phyloP scores from a whole-genome alignment of 2,329 filamentous ascomycete genomes.

The Cercospora sp. region DNA sequence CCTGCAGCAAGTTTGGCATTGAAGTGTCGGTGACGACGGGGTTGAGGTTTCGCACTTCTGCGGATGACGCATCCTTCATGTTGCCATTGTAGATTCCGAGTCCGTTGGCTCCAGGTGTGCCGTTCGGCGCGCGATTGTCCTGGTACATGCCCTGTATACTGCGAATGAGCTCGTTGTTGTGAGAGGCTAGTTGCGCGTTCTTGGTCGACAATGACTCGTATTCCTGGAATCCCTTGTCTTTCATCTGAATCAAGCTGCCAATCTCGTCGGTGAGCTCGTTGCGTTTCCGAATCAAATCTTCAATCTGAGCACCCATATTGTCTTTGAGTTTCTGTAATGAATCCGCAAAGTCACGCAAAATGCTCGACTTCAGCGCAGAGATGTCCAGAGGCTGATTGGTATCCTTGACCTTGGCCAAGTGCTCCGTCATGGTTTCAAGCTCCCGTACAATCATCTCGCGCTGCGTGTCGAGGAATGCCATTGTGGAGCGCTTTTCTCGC shows the following conservation, averaged over 20 bases:
- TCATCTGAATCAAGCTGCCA: slow-evolving; percentile 75
- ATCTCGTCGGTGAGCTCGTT: slow-evolving; percentile 84
- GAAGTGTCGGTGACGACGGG: slow-evolving; percentile 39
- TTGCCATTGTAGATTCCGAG: slow-evolving; percentile 59
- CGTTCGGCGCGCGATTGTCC: slow-evolving; percentile 56
- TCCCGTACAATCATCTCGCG: slow-evolving; percentile 94
- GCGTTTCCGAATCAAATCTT: slow-evolving; percentile 84
- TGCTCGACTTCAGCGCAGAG: slow-evolving; percentile 64
- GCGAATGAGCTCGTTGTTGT: slow-evolving; percentile 94
- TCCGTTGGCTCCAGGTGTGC: slow-evolving; percentile 52
- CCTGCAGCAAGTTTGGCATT: slow-evolving; percentile 46
- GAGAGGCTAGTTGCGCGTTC: slow-evolving; percentile 88
- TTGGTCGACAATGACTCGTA: slow-evolving; percentile 93
- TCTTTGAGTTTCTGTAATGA: slow-evolving; percentile 73
- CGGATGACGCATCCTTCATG: slow-evolving; percentile 25
- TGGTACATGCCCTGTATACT: slow-evolving; percentile 94
- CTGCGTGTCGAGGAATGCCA: slow-evolving; percentile 89
- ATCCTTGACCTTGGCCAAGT: slow-evolving; percentile 82
- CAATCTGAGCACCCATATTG: slow-evolving; percentile 71
- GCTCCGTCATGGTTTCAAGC: slow-evolving; percentile 83
- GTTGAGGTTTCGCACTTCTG: slow-evolving; percentile 47
- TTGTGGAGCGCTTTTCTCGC: slow-evolving; percentile 90
- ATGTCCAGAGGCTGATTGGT: slow-evolving; percentile 78
- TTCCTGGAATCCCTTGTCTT: slow-evolving; percentile 90
- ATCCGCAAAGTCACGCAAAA: slow-evolving; percentile 62